Percentiles rank a stretch among this genome's conserved stretches.
Evolutionary conservation across 2,329 filamentous ascomycete genomes (phyloP).

Genomic region (Fusarium longipes): DNA sequence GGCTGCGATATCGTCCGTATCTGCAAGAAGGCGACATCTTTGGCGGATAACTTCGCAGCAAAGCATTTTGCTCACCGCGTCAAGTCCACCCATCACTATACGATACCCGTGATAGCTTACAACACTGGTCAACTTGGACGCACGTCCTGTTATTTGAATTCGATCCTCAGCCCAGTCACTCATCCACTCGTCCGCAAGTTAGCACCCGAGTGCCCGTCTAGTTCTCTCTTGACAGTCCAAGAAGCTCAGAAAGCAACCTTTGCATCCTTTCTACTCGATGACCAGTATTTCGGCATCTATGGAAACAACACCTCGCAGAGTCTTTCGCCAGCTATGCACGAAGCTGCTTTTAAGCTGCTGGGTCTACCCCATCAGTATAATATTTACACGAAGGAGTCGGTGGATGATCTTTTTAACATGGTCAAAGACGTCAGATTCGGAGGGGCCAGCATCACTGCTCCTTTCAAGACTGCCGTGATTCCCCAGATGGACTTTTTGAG

Average conservation of each 20-base stretch:
- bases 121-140: slow-evolving; percentile 6
- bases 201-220: not conserved
- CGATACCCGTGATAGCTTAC: not conserved
- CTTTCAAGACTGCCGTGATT: slow-evolving; percentile 4
- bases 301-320: slow-evolving; percentile 5
- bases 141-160: not conserved
- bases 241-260: not conserved
- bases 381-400: not conserved
- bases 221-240: not conserved
- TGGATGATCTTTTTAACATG: not conserved
- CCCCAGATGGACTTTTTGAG: slow-evolving; percentile 3
- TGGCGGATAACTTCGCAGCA: slow-evolving; percentile 8
- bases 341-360: not conserved
- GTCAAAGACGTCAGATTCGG: not conserved
- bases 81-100: not conserved
- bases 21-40: not conserved
- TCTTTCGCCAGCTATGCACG: slow-evolving; percentile 9
- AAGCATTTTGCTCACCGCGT: slow-evolving; percentile 3
- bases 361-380: slow-evolving; percentile 9
- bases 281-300: slow-evolving; percentile 1
- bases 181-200: not conserved
- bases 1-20: slow-evolving; percentile 3
- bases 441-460: not conserved
- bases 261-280: not conserved
- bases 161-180: slow-evolving; percentile 3